Base-by-base conservation (phyloP, 345 rosid genomes). In the Bruguiera gymnorhiza region DNA sequence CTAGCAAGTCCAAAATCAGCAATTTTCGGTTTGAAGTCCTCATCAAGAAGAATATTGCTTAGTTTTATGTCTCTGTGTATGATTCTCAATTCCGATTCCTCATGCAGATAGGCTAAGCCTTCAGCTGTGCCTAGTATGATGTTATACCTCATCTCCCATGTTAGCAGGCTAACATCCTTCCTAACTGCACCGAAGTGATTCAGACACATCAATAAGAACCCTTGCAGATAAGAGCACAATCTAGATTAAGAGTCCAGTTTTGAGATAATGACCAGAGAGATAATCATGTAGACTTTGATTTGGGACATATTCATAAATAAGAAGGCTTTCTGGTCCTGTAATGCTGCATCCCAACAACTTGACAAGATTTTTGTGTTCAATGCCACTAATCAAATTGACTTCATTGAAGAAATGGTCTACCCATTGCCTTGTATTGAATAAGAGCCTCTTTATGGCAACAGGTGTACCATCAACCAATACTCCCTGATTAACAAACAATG, bases 341-440 rank as follows among this genome's bases (percentile, higher is more conserved):
- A 91, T 80, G 88, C 96, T 91, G 82, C 93, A 91, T 15, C 98
- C 98, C 65, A 94, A 63, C 68, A 94, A 76, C 77, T 81, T 83
- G 10, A 91, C 97, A 57, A 91, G 93, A 70, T 94, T 91, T 70
- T 85, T 89, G 86, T 94, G 97, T 37, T 86, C 55, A 30, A 91
- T 88, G 66, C 75, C 84, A 68, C 95, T 89, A 67, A 91, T 91
- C 77, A 94, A 61, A 63, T 86, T 94, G 46, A 94, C 97, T 83
- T 94, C 98, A 75, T 94, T 94, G 58, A 91, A 94, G 85, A 94
- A 94, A 75, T 91, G 91, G 66, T 94, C 98, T 6, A 89, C 98
- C 97, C 98, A 94, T 74, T 91, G 98, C 29, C 80, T 87, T 51
- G 97, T 91, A 71, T 89, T 89, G 79, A 89, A 89, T 70, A 89